These are phyloP conservation scores for Aspergillus amoenus DNA, from an alignment of 2,329 filamentous ascomycete species.

Conservation along the genomic window DNA sequence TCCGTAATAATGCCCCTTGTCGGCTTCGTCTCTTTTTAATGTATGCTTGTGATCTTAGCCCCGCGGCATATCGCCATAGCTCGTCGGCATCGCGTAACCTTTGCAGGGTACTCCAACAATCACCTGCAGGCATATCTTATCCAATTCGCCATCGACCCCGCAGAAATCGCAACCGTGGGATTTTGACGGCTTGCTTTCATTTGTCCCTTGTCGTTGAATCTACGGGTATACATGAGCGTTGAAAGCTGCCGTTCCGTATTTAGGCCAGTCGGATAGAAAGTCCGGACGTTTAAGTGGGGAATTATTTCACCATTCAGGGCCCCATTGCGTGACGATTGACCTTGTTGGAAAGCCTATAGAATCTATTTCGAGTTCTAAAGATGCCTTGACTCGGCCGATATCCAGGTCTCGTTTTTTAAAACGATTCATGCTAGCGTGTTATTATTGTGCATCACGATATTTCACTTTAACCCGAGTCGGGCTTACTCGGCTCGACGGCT, in stretches of 20 bases:
- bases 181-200: neutral
- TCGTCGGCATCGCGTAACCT: slow-evolving; percentile 14
- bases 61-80: slow-evolving; percentile 17
- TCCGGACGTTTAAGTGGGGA: neutral
- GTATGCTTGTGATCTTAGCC: neutral
- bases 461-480: neutral
- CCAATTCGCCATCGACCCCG: slow-evolving; percentile 25
- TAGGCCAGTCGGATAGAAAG: neutral
- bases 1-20: neutral
- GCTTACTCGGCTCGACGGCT: slow-evolving; percentile 2
- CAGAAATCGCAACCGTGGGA: slow-evolving; percentile 13
- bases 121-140: neutral
- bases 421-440: neutral
- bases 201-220: neutral
- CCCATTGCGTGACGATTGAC: slow-evolving; percentile 13
- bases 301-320: slow-evolving; percentile 7
- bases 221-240: neutral
- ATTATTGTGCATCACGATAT: slow-evolving; percentile 4
- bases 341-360: neutral
- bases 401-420: neutral
- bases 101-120: neutral
- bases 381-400: neutral
- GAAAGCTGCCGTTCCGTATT: neutral
- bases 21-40: slow-evolving; percentile 10
- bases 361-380: neutral